Base-by-base conservation (phyloP, 345 rosid species). In the Erysimum cheiranthoides region DNA sequence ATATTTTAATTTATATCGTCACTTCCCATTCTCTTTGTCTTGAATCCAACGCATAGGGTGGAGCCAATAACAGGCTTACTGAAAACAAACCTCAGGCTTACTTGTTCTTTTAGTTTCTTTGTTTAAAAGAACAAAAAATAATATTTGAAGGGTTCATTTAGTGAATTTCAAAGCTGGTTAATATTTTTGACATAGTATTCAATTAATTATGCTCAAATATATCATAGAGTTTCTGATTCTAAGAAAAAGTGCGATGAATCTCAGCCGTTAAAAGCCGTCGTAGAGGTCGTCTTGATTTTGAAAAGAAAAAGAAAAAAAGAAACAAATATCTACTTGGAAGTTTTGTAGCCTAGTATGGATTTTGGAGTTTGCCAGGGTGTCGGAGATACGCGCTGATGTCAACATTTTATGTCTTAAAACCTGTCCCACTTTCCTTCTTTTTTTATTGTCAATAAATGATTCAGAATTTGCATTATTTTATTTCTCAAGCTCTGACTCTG, bases 331-430 rank as follows among this genome's bases (percentile, higher is more conserved):
- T 64, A 71, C 68, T 47, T 71, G 73, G 76, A 77, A 58, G 12
- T 39, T 68, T 60, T 58, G 81, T 66, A 72, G 64, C 77, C 73
- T 71, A 72, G 77, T 72, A 8, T 78, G 13, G 57, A 51, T 78
- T 6, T 66, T 71, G 81, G 73, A 18, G 45, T 72, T 59, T 71
- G 77, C 81, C 77, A 78, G 77, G 77, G 36, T 72, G 77, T 66
- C 73, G 77, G 81, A 78, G 69, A 72, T 65, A 73, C 70, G 9
- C 16, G 11, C 28, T 66, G 73, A 65, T 58, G 73, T 77, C 76
- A 63, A 13, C 75, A 70, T 63, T 57, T 38, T 10, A 32, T 78
- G 68, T 32, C 58, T 39, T 58, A 40, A 66, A 71, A 56, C 54
- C 61, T 58, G 73, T 78, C 76, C 81, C 77, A 78, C 73, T 49